Conservation (phyloP, 2,329 filamentous ascomycete species). For the Diplodia mutila region DNA sequence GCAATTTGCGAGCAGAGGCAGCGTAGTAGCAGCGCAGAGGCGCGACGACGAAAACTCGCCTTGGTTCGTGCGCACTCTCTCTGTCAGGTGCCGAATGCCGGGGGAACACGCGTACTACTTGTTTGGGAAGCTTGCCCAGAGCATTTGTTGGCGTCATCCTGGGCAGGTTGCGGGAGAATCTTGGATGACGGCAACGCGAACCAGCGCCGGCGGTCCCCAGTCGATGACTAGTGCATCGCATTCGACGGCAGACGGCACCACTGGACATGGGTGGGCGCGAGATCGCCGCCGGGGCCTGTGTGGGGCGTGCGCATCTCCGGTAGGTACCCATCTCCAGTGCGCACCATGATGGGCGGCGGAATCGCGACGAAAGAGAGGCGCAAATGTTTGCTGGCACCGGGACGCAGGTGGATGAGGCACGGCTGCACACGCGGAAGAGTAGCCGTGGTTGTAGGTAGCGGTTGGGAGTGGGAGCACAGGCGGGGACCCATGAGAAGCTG, state of each 20-base stretch:
- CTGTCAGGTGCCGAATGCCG: slow-evolving; percentile 3
- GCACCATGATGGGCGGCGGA: neutral
- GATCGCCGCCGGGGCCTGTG: slow-evolving; percentile 9
- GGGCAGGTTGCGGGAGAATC: slow-evolving; percentile 1
- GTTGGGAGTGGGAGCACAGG: neutral
- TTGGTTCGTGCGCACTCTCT: neutral
- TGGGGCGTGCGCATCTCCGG: neutral
- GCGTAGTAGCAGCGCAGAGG: neutral
- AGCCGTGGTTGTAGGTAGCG: neutral
- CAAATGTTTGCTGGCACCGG: neutral
- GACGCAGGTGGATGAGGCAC: neutral
- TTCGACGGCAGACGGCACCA: slow-evolving; percentile 11
- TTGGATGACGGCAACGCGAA: slow-evolving; percentile 19
- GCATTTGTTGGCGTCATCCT: slow-evolving; percentile 17
- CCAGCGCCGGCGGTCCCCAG: neutral
- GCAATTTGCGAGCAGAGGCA: neutral
- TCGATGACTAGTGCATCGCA: slow-evolving; percentile 2
- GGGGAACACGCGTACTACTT: neutral
- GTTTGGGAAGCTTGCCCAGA: neutral
- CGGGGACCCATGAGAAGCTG: neutral
- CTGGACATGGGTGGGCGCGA: slow-evolving; percentile 9
- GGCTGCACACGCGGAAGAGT: neutral
- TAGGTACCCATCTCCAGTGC: too few relatives aligned
- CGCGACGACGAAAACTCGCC: neutral
- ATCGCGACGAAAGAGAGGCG: neutral